These are phyloP conservation scores for Theobroma grandiflorum DNA, from an alignment of 441 rosid genomes.

Conservation along the genomic window DNA sequence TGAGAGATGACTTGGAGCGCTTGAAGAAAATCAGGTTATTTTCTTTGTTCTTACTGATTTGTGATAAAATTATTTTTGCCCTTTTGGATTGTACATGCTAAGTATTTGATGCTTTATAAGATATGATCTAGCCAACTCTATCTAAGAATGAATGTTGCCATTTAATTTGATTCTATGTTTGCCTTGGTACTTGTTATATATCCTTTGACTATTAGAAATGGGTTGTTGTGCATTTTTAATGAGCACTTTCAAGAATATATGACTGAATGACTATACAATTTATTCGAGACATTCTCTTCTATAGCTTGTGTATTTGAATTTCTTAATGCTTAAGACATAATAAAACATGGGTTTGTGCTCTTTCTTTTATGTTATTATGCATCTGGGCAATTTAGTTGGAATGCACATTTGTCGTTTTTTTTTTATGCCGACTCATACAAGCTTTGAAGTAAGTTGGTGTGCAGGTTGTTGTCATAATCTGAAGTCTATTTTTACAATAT, in stretches of 20 bases:
- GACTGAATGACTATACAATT: neutral
- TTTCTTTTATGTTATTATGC: neutral
- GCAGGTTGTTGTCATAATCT: neutral
- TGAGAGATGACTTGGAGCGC: slow-evolving; percentile 95
- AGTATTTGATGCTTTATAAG: neutral
- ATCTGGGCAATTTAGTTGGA: neutral
- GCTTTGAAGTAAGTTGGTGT: neutral
- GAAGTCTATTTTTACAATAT: neutral
- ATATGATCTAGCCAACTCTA: neutral
- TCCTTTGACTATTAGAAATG: neutral
- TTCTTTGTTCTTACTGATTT: neutral
- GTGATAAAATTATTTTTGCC: neutral
- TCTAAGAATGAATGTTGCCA: neutral
- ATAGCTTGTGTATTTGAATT: neutral
- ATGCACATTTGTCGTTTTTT: neutral
- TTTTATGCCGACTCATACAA: neutral
- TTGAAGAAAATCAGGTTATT: slow-evolving; percentile 86
- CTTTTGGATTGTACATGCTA: neutral
- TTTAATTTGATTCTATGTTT: neutral
- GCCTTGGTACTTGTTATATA: neutral
- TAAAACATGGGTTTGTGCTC: neutral
- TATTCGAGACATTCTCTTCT: neutral
- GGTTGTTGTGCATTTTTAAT: neutral
- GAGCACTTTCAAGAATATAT: neutral
- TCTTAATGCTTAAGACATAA: neutral